These are phyloP conservation scores for Verbascum thapsus DNA, from an alignment of 257 asterid genomes.

Conservation along the genomic window DNA sequence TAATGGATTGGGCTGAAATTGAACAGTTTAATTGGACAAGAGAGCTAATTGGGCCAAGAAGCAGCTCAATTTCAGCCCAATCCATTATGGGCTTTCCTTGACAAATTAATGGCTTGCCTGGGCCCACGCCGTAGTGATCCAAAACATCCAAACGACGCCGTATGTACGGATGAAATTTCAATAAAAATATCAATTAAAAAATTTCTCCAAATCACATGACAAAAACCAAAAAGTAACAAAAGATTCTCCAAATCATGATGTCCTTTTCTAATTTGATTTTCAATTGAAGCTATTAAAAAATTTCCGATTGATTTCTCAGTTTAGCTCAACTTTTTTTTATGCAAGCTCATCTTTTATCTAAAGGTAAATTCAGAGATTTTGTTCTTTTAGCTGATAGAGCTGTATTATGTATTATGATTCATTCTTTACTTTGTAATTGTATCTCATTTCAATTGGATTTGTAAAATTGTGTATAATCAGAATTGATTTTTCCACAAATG, in stretches of 20 bases:
- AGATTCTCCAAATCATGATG: constrained; percentile 37
- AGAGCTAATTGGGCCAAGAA: background rate
- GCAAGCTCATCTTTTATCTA: constrained; percentile 22
- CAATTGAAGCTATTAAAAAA: constrained; percentile 14
- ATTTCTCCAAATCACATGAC: background rate
- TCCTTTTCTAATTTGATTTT: constrained; percentile 18
- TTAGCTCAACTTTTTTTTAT: too few relatives aligned
- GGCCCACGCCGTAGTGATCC: background rate
- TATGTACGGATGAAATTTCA: background rate
- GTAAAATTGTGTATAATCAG: background rate
- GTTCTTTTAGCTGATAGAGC: constrained; percentile 6
- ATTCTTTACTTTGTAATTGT: constrained; percentile 5
- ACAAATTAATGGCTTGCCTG: background rate
- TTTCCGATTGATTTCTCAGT: too few relatives aligned
- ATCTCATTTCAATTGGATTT: constrained; percentile 7
- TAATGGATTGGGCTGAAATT: too few relatives aligned
- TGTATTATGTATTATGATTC: constrained; percentile 29
- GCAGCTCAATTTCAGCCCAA: background rate
- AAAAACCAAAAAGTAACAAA: constrained; percentile 2
- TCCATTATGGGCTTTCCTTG: background rate
- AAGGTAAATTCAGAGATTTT: constrained; percentile 12
- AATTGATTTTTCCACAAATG: background rate
- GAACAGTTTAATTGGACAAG: too few relatives aligned
- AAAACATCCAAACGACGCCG: constrained; percentile 23
- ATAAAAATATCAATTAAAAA: too few relatives aligned